These are phyloP conservation scores for Syzygium aqueum DNA, from an alignment of 345 rosid species.

Conservation along the genomic window DNA sequence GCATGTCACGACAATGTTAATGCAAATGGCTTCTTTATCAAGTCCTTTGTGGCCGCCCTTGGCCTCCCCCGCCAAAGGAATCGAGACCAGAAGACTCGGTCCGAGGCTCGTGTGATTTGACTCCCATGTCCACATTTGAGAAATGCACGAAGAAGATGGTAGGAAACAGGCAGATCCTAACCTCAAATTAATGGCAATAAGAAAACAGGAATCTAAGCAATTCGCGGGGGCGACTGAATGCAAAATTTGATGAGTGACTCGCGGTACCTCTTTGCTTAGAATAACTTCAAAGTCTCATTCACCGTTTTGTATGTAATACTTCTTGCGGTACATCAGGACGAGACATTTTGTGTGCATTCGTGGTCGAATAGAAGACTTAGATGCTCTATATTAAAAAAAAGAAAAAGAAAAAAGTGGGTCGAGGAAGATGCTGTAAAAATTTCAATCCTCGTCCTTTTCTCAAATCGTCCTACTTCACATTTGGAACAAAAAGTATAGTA, in stretches of 20 bases:
- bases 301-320: neutral
- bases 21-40: neutral
- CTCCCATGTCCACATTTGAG: neutral
- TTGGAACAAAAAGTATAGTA: neutral
- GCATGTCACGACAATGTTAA: neutral
- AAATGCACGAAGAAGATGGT: neutral
- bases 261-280: neutral
- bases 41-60: neutral
- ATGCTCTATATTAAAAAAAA: neutral
- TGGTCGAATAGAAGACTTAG: neutral
- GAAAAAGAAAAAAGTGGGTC: neutral
- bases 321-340: fast-evolving
- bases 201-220: neutral
- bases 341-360: too few relatives aligned
- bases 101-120: neutral
- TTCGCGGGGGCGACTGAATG: too few relatives aligned
- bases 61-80: neutral
- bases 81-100: neutral
- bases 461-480: neutral
- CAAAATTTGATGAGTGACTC: neutral
- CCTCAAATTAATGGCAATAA: too few relatives aligned
- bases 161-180: neutral
- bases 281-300: neutral
- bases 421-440: neutral
- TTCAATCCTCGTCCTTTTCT: neutral